A percentile compares a stretch with the other conserved stretches of the same genome.
Evolutionary conservation across 2,329 filamentous ascomycete species (phyloP).

Genomic region (Cercospora citrullina): DNA sequence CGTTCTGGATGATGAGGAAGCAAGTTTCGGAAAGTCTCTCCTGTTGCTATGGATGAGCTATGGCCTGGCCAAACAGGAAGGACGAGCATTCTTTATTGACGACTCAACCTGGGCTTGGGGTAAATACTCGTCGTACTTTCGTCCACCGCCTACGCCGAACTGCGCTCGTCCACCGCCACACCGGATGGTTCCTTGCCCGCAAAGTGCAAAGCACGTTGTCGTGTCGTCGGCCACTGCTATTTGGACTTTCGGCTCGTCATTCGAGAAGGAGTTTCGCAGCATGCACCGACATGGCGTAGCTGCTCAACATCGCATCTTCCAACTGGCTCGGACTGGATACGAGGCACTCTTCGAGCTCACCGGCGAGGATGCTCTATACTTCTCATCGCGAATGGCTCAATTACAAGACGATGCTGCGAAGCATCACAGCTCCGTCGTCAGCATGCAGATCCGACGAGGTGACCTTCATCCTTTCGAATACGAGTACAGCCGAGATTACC

Average conservation of each 20-base stretch:
- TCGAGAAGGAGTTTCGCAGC: constrained; percentile 52
- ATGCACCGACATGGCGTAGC: constrained; percentile 33
- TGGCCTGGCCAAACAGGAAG: constrained; percentile 72
- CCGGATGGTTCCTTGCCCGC: constrained; percentile 77
- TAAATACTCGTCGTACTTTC: constrained; percentile 70
- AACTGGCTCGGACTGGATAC: constrained; percentile 68
- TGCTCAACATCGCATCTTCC: constrained; percentile 62
- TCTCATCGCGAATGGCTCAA: constrained; percentile 58
- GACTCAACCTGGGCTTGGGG: constrained; percentile 83
- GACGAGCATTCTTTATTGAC: constrained; percentile 78
- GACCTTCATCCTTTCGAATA: constrained; percentile 79
- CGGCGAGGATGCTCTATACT: constrained; percentile 65
- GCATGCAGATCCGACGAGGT: constrained; percentile 77
- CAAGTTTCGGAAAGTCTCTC: constrained; percentile 73
- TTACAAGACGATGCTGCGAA: constrained; percentile 52
- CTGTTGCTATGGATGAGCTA: constrained; percentile 84
- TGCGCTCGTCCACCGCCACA: constrained; percentile 73
- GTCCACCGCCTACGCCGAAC: constrained; percentile 61
- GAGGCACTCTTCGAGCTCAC: constrained; percentile 71
- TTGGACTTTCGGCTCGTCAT: constrained; percentile 62
- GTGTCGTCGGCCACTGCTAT: constrained; percentile 68
- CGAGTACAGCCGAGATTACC: constrained; percentile 75
- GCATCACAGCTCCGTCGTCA: constrained; percentile 60
- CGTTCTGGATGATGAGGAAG: constrained; percentile 70
- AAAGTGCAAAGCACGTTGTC: constrained; percentile 71